Percentiles rank a stretch among this genome's conserved stretches.
Conservation (phyloP, 805 yeast genomes). For the Spathaspora sp. region DNA sequence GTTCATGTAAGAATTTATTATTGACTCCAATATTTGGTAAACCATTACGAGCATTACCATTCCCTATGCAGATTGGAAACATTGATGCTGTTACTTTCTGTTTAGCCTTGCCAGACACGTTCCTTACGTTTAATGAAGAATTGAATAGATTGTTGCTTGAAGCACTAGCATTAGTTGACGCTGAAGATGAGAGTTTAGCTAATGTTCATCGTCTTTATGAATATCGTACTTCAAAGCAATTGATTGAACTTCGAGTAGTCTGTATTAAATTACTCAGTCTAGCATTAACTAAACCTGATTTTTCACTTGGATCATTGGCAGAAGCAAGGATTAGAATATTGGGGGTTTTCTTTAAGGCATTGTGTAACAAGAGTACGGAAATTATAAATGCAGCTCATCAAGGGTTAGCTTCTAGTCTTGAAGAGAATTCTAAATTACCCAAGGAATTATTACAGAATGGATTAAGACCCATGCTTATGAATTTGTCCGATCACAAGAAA, state of each 20-base stretch:
- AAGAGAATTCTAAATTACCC: constrained; percentile 85
- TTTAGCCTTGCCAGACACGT: constrained; percentile 72
- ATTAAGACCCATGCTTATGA: constrained; percentile 91
- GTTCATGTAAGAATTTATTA: constrained; percentile 77
- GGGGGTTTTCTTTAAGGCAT: constrained; percentile 91
- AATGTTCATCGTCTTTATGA: constrained; percentile 84
- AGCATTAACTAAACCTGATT: constrained; percentile 82
- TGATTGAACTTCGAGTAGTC: constrained; percentile 82
- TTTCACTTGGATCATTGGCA: constrained; percentile 67
- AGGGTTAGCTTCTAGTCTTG: constrained; percentile 78
- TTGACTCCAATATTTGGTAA: constrained; percentile 94
- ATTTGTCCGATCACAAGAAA: constrained; percentile 88
- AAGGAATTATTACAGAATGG: constrained; percentile 95
- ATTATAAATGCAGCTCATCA: constrained; percentile 92
- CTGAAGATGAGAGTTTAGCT: constrained; percentile 93
- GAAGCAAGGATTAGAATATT: constrained; percentile 80
- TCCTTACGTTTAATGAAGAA: constrained; percentile 85
- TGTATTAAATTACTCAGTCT: constrained; percentile 80
- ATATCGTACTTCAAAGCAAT: constrained; percentile 82
- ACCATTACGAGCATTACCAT: constrained; percentile 93
- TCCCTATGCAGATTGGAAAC: constrained; percentile 98
- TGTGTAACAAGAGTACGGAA: constrained; percentile 78
- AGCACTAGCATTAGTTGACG: constrained; percentile 92
- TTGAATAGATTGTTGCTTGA: constrained; percentile 79
- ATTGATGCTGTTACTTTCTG: constrained; percentile 96